Percentiles rank a stretch among this genome's conserved stretches.
Conservation (phyloP, 768 basidiomycete species). For the Lentinula edodes region DNA sequence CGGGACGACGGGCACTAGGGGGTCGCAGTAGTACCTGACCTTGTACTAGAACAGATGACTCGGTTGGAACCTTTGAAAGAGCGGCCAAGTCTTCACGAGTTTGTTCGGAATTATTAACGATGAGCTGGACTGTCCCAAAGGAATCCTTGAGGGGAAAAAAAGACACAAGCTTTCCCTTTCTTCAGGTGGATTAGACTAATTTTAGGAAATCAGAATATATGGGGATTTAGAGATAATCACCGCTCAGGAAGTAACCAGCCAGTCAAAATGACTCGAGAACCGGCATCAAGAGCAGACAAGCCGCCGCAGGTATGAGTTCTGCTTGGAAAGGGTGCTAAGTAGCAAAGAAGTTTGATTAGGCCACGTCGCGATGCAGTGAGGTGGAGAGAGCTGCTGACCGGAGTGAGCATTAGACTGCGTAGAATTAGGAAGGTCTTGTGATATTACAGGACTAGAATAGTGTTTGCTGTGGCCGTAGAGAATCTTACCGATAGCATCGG, state of each 20-base stretch:
- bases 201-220: conserved; percentile 19
- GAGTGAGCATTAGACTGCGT: conserved; percentile 12
- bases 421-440: conserved; percentile 14
- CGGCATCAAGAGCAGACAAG: conserved; percentile 47
- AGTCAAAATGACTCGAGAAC: conserved; percentile 58
- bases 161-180: conserved; percentile 66
- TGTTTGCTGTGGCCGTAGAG: conserved; percentile 6
- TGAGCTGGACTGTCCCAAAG: conserved; percentile 73
- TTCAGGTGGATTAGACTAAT: conserved; percentile 36
- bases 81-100: conserved; percentile 25
- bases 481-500: neutral
- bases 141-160: conserved; percentile 87
- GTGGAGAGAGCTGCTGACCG: conserved; percentile 26
- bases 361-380: conserved; percentile 11
- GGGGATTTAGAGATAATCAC: conserved; percentile 42
- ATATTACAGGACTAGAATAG: conserved; percentile 15
- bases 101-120: conserved; percentile 44
- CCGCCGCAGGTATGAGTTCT: conserved; percentile 64
- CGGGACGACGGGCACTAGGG: conserved; percentile 52
- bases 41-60: conserved; percentile 73
- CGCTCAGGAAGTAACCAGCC: conserved; percentile 83
- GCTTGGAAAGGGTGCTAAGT: conserved; percentile 48
- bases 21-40: conserved; percentile 70
- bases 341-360: conserved; percentile 5
- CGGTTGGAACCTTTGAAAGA: conserved; percentile 63